These are phyloP conservation scores for Colletotrichum orchidophilum DNA, from an alignment of 2,329 filamentous ascomycete species.

Conservation along the genomic window DNA sequence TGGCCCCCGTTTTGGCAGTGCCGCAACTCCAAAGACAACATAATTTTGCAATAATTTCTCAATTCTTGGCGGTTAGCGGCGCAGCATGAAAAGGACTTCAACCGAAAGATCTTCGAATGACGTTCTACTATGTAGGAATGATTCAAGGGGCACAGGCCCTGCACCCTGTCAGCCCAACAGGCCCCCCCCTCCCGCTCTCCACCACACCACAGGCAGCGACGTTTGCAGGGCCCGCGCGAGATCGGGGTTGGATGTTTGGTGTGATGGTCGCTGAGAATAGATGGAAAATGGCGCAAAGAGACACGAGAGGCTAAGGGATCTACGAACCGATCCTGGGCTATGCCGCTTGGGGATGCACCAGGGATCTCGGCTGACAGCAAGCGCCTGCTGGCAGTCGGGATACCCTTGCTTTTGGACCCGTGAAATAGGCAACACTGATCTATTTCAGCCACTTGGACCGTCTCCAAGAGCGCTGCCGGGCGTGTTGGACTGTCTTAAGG, in stretches of 20 bases:
- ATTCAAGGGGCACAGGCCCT: not conserved
- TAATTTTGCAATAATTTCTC: not conserved
- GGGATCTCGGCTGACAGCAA: too few species aligned
- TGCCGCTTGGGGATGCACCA: not conserved
- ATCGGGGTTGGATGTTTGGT: not conserved
- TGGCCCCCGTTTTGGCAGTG: not conserved
- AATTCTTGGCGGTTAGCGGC: not conserved
- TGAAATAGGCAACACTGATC: not conserved
- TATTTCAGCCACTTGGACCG: not conserved
- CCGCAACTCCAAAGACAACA: not conserved
- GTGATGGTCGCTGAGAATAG: not conserved
- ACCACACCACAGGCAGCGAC: slow-evolving; percentile 1
- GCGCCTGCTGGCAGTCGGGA: not conserved
- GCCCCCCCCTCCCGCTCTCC: not conserved
- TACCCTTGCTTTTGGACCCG: not conserved
- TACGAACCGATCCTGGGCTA: not conserved
- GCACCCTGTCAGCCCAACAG: not conserved
- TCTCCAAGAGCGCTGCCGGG: not conserved
- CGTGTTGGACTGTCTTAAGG: not conserved
- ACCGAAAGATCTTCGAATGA: not conserved
- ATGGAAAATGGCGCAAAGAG: not conserved
- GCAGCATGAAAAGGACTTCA: not conserved
- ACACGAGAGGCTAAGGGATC: not conserved
- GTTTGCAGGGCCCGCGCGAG: not conserved
- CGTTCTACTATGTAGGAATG: not conserved